Percentiles rank a stretch among this genome's conserved stretches.
These are phyloP conservation scores for Anisodus acutangulus DNA, from an alignment of 257 asterid species.

Conservation along the genomic window DNA sequence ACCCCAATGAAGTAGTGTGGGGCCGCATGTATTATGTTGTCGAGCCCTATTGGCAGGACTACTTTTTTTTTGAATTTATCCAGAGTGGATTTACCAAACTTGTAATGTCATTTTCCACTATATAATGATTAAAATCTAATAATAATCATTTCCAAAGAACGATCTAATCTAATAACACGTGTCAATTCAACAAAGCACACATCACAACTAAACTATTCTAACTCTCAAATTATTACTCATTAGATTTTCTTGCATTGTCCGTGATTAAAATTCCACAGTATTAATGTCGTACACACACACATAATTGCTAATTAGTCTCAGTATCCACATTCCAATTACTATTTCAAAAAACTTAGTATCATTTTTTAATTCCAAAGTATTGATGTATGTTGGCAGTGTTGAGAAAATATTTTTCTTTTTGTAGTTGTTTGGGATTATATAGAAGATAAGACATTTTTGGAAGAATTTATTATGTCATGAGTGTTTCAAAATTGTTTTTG, in stretches of 20 bases:
- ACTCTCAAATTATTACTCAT: background rate
- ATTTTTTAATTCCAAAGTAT: background rate
- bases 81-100: conserved; percentile 26
- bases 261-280: background rate
- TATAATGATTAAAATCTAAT: conserved; percentile 25
- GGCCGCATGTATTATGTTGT: background rate
- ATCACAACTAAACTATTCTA: background rate
- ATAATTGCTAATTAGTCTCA: background rate
- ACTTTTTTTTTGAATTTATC: background rate
- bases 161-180: background rate
- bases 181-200: background rate
- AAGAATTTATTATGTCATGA: no score
- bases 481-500: no score
- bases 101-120: background rate
- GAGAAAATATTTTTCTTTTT: no score
- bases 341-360: no score
- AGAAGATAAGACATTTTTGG: no score
- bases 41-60: background rate
- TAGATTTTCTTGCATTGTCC: background rate
- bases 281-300: background rate
- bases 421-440: no score
- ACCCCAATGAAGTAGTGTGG: background rate
- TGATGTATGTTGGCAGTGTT: background rate
- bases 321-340: background rate
- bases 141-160: background rate